Conservation (phyloP, 768 basidiomycete genomes). For the Mycena chlorophos region DNA sequence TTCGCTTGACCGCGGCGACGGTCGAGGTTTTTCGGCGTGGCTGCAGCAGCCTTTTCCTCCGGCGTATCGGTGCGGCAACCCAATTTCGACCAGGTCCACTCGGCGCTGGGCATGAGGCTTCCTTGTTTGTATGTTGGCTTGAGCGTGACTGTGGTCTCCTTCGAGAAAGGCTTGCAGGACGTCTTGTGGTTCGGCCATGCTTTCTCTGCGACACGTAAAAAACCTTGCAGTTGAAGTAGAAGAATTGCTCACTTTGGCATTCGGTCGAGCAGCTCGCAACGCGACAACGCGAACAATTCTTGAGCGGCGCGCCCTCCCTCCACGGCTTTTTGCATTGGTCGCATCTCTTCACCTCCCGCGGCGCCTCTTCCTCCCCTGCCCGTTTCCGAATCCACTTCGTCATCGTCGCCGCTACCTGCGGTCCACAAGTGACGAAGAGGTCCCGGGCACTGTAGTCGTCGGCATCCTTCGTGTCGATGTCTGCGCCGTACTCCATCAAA, state of each 20-base stretch:
- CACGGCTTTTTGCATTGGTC: constrained; percentile 33
- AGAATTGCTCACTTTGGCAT: constrained; percentile 46
- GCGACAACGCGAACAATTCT: constrained; percentile 44
- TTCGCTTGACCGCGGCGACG: constrained; percentile 36
- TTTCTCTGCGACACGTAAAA: constrained; percentile 31
- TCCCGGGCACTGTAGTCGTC: background rate
- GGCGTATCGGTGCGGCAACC: no score
- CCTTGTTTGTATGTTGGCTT: constrained; percentile 49
- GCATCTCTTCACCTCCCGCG: constrained; percentile 45
- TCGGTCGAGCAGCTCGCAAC: constrained; percentile 47
- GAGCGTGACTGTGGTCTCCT: constrained; percentile 43
- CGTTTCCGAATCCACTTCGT: constrained; percentile 36
- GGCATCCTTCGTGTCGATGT: background rate
- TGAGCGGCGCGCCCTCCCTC: constrained; percentile 31
- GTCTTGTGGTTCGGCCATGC: constrained; percentile 52
- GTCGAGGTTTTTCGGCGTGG: no score
- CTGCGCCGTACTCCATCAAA: background rate
- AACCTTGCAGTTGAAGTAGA: background rate
- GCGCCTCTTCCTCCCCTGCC: constrained; percentile 39
- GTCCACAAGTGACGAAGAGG: background rate
- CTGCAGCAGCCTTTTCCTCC: no score
- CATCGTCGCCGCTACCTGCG: background rate
- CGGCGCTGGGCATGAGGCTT: no score
- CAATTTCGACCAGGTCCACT: no score
- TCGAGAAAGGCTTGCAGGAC: constrained; percentile 43